A percentile compares a stretch with the other conserved stretches of the same genome.
These are phyloP conservation scores for Acacia concinna DNA, from an alignment of 331 rosid genomes.

Conservation along the genomic window DNA sequence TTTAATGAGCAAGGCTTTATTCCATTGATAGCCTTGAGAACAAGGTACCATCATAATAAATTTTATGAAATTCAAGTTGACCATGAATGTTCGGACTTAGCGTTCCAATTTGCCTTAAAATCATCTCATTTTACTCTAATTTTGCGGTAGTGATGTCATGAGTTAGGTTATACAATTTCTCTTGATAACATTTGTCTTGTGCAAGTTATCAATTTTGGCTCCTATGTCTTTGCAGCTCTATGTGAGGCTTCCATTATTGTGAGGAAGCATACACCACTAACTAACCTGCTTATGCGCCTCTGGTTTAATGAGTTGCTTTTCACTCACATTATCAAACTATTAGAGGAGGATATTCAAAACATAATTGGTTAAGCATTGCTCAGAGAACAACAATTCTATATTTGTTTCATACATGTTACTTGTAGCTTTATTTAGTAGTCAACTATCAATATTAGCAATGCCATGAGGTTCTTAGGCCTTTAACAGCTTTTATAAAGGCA, in stretches of 20 bases:
- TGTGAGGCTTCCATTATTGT: conserved; percentile 88
- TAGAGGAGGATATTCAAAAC: too few species aligned
- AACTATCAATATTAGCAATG: too few species aligned
- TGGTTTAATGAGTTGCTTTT: conserved; percentile 97
- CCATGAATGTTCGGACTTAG: neutral
- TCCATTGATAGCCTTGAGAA: too few species aligned
- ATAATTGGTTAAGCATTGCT: too few species aligned
- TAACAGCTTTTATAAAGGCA: too few species aligned
- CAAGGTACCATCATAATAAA: too few species aligned
- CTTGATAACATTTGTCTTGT: neutral
- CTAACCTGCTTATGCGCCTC: conserved; percentile 77
- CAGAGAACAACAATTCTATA: too few species aligned
- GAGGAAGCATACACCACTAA: conserved; percentile 69
- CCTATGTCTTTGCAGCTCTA: conserved; percentile 61
- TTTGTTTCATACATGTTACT: too few species aligned
- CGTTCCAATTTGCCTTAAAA: neutral
- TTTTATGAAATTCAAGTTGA: neutral
- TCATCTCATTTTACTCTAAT: neutral
- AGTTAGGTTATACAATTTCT: neutral
- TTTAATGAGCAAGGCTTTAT: neutral
- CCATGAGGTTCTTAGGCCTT: too few species aligned
- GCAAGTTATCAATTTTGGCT: conserved; percentile 25
- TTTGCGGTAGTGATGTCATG: neutral
- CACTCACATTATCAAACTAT: too few species aligned
- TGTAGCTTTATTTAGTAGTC: too few species aligned